These are phyloP conservation scores for Suillus brevipes DNA, from an alignment of 768 basidiomycete genomes.

Conservation along the genomic window DNA sequence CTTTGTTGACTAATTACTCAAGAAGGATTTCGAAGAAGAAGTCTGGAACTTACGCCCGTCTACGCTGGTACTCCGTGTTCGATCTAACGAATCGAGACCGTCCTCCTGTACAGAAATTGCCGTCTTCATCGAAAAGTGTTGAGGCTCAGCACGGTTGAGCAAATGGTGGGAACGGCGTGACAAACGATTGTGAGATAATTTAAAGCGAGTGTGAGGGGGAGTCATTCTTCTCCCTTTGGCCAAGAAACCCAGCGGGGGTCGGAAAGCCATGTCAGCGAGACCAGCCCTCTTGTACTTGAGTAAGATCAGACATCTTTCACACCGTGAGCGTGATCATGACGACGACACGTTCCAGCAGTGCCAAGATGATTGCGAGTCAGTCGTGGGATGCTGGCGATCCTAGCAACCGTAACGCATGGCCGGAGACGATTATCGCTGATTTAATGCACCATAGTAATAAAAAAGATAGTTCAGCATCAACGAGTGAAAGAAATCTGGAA, in stretches of 20 bases:
- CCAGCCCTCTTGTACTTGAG: neutral
- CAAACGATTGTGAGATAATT: neutral
- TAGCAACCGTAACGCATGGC: neutral
- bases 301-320: neutral
- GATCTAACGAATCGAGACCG: neutral
- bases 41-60: neutral
- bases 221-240: neutral
- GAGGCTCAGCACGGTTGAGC: neutral
- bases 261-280: neutral
- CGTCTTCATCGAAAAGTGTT: neutral
- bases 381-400: neutral
- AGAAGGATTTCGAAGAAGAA: neutral
- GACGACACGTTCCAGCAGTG: neutral
- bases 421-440: neutral
- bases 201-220: slow-evolving; percentile 1
- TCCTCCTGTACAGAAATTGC: neutral
- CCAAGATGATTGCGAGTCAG: neutral
- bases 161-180: neutral
- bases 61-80: neutral
- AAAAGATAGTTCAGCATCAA: neutral
- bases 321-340: neutral
- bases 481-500: neutral
- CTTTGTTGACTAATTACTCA: neutral
- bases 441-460: neutral
- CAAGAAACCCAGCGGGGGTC: neutral